Evolutionary conservation across 2,329 filamentous ascomycete genomes (phyloP), one percentile per base, ranked within the genome.

Genomic region (Grosmannia huntii): DNA sequence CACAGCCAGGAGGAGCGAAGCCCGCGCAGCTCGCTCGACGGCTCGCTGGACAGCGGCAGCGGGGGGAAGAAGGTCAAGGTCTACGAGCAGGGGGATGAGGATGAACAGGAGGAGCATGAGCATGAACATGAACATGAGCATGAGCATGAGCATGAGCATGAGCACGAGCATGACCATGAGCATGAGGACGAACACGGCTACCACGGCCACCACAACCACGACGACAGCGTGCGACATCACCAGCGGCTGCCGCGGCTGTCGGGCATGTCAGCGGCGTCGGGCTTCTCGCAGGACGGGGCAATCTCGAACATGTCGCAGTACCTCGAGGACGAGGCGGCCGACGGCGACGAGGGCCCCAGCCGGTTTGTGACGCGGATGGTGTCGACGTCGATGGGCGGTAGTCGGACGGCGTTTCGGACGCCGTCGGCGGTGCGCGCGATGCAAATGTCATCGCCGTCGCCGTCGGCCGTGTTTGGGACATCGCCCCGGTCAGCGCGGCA

Each of bases 371-470:
- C 51, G 19, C 33, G n/a, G 12, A 5, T 23, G 2, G 80, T 79
- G n/a, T 73, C 78, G 36, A 0, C 41, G 52, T 25, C 79, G 84
- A 57, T 33, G 3, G 36, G 36, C 3, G 36, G 81, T 79, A 9
- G 76, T 10, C 79, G 86, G 3, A 80, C 83, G 5, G 78, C 81
- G 1, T 89, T 90, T 67, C 78, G 85, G 53, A 86, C 85, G 14
- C 81, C 86, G 0, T 86, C 85, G 1, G 84, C 83, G 14, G 81
- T 89, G 9, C 82, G 83, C 55, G 83, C 84, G 1, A 77, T 89
- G 71, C 86, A 89, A 63, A 86, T 89, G 83, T 79, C 80, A 2
- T 87, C 85, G 31, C 55, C 46, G 27, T 46, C 53, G 0, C 85
- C 77, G 0, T 84, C 83, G 0, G 71, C 57, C n/a, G 70, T 74